A percentile compares a stretch with the other conserved stretches of the same genome.
Conservation (phyloP, 2,329 filamentous ascomycete species). For the Talaromyces rugulosus region DNA sequence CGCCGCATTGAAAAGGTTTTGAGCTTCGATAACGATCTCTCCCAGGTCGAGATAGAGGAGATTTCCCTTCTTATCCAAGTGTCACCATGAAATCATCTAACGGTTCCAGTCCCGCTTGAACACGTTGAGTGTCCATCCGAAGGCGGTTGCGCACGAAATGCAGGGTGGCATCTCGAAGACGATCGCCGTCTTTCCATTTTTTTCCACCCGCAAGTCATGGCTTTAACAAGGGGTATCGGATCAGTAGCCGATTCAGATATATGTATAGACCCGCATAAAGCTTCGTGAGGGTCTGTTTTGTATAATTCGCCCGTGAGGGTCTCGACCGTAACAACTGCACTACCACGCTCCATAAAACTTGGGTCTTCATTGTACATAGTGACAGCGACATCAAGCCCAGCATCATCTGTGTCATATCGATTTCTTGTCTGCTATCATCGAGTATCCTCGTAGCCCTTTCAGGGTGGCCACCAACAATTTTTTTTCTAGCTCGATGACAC, state of each 20-base stretch:
- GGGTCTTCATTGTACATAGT: not conserved
- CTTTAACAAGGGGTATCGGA: not conserved
- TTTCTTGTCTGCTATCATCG: not conserved
- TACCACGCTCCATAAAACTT: conserved; percentile 20
- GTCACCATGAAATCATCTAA: conserved; percentile 57
- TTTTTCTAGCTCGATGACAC: conserved; percentile 19
- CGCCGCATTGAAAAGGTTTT: conserved; percentile 45
- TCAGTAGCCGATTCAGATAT: not conserved
- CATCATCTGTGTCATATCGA: not conserved
- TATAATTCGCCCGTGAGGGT: conserved; percentile 3
- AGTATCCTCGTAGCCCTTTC: not conserved
- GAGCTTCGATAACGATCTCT: conserved; percentile 55
- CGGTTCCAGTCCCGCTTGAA: conserved; percentile 47
- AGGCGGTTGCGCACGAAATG: conserved; percentile 1
- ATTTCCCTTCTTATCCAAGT: conserved; percentile 43
- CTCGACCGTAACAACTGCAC: conserved; percentile 23
- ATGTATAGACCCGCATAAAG: not conserved
- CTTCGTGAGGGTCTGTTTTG: not conserved
- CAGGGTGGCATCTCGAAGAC: conserved; percentile 12
- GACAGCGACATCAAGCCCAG: not conserved
- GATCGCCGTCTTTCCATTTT: conserved; percentile 12
- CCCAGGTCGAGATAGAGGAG: conserved; percentile 52
- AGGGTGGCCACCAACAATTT: not conserved
- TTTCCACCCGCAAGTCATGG: not conserved
- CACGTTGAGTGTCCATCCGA: conserved; percentile 17